Evolutionary conservation across 352 stramenopile genomes (phyloP).

Genomic region (Phytophthora macrochlamydospora): DNA sequence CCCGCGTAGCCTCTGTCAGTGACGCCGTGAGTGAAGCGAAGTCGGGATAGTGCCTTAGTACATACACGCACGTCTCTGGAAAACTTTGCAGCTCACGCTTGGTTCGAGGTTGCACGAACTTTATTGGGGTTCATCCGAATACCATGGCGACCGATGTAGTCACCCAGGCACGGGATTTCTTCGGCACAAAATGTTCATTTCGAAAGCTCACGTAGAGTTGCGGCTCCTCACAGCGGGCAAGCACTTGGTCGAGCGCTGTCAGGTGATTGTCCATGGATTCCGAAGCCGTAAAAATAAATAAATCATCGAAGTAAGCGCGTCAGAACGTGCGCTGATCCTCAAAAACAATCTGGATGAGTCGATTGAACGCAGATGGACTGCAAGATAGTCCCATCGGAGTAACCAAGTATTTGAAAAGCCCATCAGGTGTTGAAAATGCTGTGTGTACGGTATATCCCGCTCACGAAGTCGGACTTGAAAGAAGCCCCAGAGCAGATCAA

Average conservation of each 20-base stretch:
- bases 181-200: constrained; percentile 12
- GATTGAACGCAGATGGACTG: constrained; percentile 11
- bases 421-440: constrained; percentile 8
- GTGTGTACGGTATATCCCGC: constrained; percentile 9
- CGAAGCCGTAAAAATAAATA: constrained; percentile 4
- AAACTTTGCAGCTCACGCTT: constrained; percentile 24
- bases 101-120: constrained; percentile 9
- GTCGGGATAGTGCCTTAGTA: constrained; percentile 19
- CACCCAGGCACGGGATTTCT: constrained; percentile 8
- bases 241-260: not conserved
- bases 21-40: constrained; percentile 6
- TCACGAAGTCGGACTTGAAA: constrained; percentile 10
- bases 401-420: constrained; percentile 13
- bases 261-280: constrained; percentile 4
- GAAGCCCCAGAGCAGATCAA: constrained; percentile 14
- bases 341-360: constrained; percentile 1
- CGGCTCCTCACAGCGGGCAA: constrained; percentile 1
- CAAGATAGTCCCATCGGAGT: constrained; percentile 13
- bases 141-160: constrained; percentile 7
- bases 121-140: constrained; percentile 26
- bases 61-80: constrained; percentile 21
- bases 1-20: not conserved
- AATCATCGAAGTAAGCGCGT: constrained; percentile 4
- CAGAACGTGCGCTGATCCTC: not conserved
- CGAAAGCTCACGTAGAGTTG: constrained; percentile 5